phyloP scores from a whole-genome alignment of 148 eudicot genomes.

The Spergularia marina region DNA sequence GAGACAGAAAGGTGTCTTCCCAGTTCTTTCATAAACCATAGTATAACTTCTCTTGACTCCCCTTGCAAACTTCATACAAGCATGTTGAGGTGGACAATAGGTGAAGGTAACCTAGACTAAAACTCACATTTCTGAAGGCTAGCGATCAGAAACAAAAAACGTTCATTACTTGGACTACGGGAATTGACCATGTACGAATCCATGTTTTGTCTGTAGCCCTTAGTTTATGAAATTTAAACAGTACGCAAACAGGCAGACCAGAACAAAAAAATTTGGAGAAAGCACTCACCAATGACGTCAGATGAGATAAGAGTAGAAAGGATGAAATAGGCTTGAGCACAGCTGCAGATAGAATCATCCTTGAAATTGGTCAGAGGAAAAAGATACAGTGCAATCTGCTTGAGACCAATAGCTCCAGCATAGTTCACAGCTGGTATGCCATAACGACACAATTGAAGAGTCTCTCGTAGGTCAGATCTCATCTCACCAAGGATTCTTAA shows the following conservation, averaged over 20 bases:
- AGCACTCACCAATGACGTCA: conserved; percentile 17
- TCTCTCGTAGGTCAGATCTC: conserved; percentile 1
- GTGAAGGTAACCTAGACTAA: too few relatives aligned
- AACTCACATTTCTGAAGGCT: too few relatives aligned
- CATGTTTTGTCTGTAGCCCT: too few relatives aligned
- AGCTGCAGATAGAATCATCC: conserved; percentile 8
- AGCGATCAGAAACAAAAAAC: too few relatives aligned
- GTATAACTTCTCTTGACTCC: too few relatives aligned
- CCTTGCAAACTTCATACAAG: too few relatives aligned
- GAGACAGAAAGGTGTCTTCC: too few relatives aligned
- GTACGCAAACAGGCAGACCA: background rate
- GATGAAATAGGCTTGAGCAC: conserved; percentile 17
- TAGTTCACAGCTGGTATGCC: conserved; percentile 22
- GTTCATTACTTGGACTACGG: background rate
- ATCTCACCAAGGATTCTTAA: conserved; percentile 9
- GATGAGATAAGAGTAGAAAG: conserved; percentile 20
- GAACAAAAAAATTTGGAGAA: background rate
- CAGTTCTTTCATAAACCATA: too few relatives aligned
- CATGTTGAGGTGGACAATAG: too few relatives aligned
- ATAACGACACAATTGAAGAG: conserved; percentile 13
- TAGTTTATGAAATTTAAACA: background rate
- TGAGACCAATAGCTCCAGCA: conserved; percentile 18
- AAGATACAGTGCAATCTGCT: conserved; percentile 12
- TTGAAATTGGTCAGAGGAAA: conserved; percentile 10
- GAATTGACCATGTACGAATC: background rate